phyloP scores from a whole-genome alignment of 495 filamentous ascomycete species.

The Staphylotrichum tortipilum region DNA sequence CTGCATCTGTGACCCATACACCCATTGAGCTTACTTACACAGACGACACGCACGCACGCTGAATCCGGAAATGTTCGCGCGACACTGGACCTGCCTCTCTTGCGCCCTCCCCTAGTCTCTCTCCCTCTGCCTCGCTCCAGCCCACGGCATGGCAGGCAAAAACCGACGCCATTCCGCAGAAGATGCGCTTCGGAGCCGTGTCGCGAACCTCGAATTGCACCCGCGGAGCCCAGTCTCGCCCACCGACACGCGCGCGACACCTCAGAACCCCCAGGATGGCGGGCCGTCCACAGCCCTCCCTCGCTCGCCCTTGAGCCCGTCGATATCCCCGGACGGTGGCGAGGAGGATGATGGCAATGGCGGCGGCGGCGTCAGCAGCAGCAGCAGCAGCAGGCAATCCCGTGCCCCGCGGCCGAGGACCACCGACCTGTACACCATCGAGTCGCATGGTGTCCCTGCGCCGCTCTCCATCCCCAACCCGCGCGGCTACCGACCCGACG shows the following conservation, averaged over 20 bases:
- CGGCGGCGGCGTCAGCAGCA: too few relatives aligned
- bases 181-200: conserved; percentile 14
- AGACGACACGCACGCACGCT: too few relatives aligned
- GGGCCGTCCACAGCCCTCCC: not conserved
- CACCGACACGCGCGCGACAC: not conserved
- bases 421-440: conserved; percentile 21
- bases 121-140: too few relatives aligned
- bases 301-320: not conserved
- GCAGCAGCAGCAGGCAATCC: not conserved
- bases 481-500: not conserved
- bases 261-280: not conserved
- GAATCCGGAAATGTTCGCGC: not conserved
- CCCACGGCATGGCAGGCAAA: conserved; percentile 9
- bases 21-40: too few relatives aligned
- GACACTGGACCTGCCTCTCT: not conserved
- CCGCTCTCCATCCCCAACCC: too few relatives aligned
- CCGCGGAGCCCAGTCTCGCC: conserved; percentile 1
- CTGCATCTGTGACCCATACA: too few relatives aligned
- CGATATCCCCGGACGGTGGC: not conserved
- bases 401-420: conserved; percentile 6
- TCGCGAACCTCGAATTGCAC: conserved; percentile 21
- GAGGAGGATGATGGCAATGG: too few relatives aligned
- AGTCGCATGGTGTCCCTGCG: too few relatives aligned
- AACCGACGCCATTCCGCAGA: conserved; percentile 8
- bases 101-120: not conserved